A percentile compares a stretch with the other conserved stretches of the same genome.
These are phyloP conservation scores for Hibiscus mutabilis DNA, from an alignment of 345 rosid species.

Conservation along the genomic window DNA sequence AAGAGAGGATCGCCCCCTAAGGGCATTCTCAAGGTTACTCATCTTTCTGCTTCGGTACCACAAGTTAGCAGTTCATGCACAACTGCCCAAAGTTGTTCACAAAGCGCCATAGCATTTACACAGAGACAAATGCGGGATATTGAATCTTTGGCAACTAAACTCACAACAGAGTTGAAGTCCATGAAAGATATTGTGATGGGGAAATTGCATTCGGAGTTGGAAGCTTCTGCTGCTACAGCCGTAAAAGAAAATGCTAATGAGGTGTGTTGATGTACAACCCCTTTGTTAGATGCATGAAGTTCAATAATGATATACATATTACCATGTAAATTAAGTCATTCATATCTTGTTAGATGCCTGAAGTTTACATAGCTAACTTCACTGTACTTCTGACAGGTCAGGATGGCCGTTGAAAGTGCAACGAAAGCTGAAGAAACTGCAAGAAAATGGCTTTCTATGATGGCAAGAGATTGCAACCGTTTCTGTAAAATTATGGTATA, in stretches of 20 bases:
- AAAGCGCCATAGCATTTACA: constrained; percentile 67
- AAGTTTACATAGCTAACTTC: background rate
- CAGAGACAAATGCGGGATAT: constrained; percentile 69
- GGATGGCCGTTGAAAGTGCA: constrained; percentile 40
- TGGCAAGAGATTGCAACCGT: constrained; percentile 65
- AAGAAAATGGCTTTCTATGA: constrained; percentile 53
- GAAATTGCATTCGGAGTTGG: constrained; percentile 31
- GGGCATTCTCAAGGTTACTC: constrained; percentile 34
- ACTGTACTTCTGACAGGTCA: constrained; percentile 36
- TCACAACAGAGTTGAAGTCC: constrained; percentile 49
- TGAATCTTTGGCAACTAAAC: constrained; percentile 49
- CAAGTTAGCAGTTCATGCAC: constrained; percentile 29
- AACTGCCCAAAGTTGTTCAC: constrained; percentile 43
- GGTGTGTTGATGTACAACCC: constrained; percentile 30
- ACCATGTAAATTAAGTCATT: background rate
- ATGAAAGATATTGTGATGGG: constrained; percentile 59
- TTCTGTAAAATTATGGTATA: constrained; percentile 84
- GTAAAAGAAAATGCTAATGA: constrained; percentile 39
- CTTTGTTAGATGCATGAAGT: background rate
- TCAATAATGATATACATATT: background rate
- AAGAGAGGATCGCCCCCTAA: constrained; percentile 27
- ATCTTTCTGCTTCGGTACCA: constrained; percentile 18
- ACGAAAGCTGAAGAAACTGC: constrained; percentile 54
- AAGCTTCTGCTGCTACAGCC: constrained; percentile 25
- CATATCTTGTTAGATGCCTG: background rate